A percentile compares a stretch with the other conserved stretches of the same genome.
phyloP scores from a whole-genome alignment of 352 stramenopile genomes.

The Phytophthora melonis region DNA sequence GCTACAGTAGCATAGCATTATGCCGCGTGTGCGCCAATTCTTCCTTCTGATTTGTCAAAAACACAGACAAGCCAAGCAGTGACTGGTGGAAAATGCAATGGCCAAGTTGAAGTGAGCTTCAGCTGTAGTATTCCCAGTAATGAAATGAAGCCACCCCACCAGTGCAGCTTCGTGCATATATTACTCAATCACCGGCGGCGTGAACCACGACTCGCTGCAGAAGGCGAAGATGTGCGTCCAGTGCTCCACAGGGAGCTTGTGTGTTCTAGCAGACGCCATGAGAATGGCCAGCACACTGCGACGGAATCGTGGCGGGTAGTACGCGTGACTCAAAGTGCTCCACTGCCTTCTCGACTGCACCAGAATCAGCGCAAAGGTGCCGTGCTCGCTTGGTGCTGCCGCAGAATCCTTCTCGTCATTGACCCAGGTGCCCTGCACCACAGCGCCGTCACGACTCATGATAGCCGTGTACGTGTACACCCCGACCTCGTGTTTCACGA shows the following conservation, averaged over 20 bases:
- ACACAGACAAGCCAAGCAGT: not conserved
- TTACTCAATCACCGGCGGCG: not conserved
- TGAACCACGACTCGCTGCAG: constrained; percentile 69
- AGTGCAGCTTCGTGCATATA: constrained; percentile 4
- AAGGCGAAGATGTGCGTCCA: constrained; percentile 69
- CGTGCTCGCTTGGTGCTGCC: constrained; percentile 51
- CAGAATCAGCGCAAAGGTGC: constrained; percentile 67
- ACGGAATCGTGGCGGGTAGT: constrained; percentile 59
- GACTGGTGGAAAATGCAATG: not conserved
- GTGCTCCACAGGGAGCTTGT: constrained; percentile 53
- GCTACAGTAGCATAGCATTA: not conserved
- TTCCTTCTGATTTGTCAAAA: constrained; percentile 16
- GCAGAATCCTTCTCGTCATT: constrained; percentile 53
- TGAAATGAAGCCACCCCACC: too few relatives aligned
- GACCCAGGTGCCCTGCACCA: constrained; percentile 57
- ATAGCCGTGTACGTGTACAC: constrained; percentile 57
- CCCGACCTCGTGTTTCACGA: constrained; percentile 69
- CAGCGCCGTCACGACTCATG: constrained; percentile 49
- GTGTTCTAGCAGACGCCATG: constrained; percentile 52
- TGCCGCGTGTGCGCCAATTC: constrained; percentile 4
- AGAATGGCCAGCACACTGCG: constrained; percentile 47
- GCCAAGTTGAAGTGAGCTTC: constrained; percentile 27
- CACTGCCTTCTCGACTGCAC: constrained; percentile 50
- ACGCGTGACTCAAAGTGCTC: constrained; percentile 51
- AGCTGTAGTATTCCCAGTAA: not conserved